Evolutionary conservation across 306 rosid species (phyloP), one percentile per base, ranked within the genome.

Genomic region (Glycine tomentella): DNA sequence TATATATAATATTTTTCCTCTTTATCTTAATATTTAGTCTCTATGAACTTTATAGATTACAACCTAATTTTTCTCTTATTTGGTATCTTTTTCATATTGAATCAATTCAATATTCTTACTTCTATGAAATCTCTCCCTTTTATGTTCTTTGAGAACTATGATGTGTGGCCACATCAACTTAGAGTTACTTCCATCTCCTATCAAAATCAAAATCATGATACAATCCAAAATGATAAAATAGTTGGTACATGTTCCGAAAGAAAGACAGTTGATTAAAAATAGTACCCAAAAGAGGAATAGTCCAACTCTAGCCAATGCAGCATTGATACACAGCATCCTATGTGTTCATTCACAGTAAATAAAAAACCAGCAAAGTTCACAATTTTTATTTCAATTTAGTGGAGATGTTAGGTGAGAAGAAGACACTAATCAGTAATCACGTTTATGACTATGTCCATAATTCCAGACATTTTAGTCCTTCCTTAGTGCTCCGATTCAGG

Each of bases 331-430:
- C 7, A 42, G 34, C 36, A 67, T 67, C 71, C 51, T 40, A 65
- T 40, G 50, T 5, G 11, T 40, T 45, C 55, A 12, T 31, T 52
- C 9, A 52, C 48, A 13, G 52, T 59, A 74, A 6, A 50, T 20
- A 76, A 50, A 15, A n/a, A 51, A 7, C 46, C 45, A 75, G 8
- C 4, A 51, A 51, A 51, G 6, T 15, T 31, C 38, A 13, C 34
- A 42, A 70, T 0, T 4, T 40, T 55, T 1, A 67, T 40, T 53
- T 45, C 6, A 11, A 25, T 44, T 78, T 13, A 67, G 57, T 38
- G 34, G 57, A 44, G 67, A 65, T 51, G 44, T 52, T 52, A 3
- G 33, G 82, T 51, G 12, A 50, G 75, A 68, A 17, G 55, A 51
- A 38, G 68, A 48, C 72, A 62, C 9, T 11, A 48, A 69, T 64